Conservation (phyloP, 148 eudicot species). For the Mesembryanthemum crystallinum region DNA sequence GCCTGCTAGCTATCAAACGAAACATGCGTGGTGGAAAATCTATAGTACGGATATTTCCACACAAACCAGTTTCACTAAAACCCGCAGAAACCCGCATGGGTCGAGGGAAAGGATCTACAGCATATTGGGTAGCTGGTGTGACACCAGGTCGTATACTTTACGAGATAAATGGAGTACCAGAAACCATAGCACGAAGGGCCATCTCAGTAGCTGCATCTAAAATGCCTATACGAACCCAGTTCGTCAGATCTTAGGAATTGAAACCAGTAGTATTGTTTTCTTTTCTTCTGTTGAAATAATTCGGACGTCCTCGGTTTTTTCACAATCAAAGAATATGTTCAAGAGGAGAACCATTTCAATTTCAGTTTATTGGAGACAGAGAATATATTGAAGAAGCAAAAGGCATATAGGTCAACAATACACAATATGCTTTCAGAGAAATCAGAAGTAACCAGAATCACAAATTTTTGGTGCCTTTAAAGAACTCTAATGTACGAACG, state of each 20-base stretch:
- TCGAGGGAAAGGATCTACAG: conserved; percentile 34
- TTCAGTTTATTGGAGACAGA: too few species aligned
- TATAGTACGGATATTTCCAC: conserved; percentile 31
- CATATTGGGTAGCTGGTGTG: conserved; percentile 32
- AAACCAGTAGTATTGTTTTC: background rate
- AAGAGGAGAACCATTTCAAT: too few species aligned
- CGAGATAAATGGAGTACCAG: conserved; percentile 36
- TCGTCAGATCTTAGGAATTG: conserved; percentile 18
- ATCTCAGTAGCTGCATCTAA: conserved; percentile 34
- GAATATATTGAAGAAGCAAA: background rate
- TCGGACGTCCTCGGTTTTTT: background rate
- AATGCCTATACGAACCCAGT: conserved; percentile 28
- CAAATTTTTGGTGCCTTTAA: too few species aligned
- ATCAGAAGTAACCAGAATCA: too few species aligned
- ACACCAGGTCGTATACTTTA: conserved; percentile 32
- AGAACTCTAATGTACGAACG: too few species aligned
- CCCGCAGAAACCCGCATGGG: conserved; percentile 47
- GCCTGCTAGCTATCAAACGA: conserved; percentile 34
- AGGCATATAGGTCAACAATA: too few species aligned
- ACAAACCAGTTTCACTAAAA: conserved; percentile 29
- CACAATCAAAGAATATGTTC: background rate
- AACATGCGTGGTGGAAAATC: conserved; percentile 35
- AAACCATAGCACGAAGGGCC: conserved; percentile 32
- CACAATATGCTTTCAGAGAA: too few species aligned
- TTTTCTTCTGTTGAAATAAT: background rate